Evolutionary conservation across 148 eudicot genomes (phyloP), one percentile per base, ranked within the genome.

Genomic region (Rhododendron molle): DNA sequence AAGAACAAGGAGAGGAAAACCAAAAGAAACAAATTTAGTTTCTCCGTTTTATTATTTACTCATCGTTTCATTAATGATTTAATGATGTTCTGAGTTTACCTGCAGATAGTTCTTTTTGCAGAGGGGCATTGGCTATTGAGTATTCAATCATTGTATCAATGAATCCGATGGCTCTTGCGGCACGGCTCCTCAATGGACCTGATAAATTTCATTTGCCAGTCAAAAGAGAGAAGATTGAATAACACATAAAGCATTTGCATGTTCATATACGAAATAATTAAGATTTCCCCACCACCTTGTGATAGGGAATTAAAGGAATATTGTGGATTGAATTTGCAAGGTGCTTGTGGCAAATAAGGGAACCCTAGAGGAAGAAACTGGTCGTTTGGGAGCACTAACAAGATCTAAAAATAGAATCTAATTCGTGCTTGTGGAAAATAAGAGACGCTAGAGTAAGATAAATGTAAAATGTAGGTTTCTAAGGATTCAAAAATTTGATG

Each of bases 131-230:
- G 38, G 89, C 94, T 34, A 91, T 52, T 13, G 99, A 96, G 86
- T 96, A 96, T 85, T 96, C 97, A n/a, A 96, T 96, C 98, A 96
- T 96, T 91, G 92, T 95, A 83, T 93, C 99, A 30, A 96, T 96
- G 85, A 96, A 96, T 83, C 99, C 99, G 83, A 96, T 96, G 56
- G 99, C 97, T 89, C 95, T 96, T 80, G 99, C 99, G 81, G 99
- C 99, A 72, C 99, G 99, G 81, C 99, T 96, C 87, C 98, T 92
- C 23, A 96, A 90, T 56, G 99, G 99, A 76, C 99, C 99, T 96
- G 93, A 32, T 87, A 65, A 50, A 18, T 69, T 88, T 58, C 40
- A 79, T 15, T 38, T 79, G 49, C 4, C 52, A 21, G 67, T 58
- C 52, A 26, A 36, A 82, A 73, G n/a, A 79, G 26, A 40, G 32